These are phyloP conservation scores for Ananas comosus DNA, from an alignment of 176 grass and related monocot genomes.

Conservation along the genomic window DNA sequence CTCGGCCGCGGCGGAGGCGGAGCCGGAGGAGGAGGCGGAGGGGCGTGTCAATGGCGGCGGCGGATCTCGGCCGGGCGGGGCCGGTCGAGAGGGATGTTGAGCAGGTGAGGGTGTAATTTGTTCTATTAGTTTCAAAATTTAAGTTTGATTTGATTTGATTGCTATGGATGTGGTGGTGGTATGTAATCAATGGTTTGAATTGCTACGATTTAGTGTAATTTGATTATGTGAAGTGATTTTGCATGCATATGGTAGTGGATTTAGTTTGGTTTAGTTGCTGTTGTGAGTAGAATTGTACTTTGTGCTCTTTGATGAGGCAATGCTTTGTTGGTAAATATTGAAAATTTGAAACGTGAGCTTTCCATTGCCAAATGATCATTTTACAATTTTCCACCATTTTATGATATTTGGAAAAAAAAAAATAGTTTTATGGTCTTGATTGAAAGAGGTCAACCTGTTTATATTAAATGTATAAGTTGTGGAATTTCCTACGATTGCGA, in stretches of 20 bases:
- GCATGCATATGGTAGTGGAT: too few relatives aligned
- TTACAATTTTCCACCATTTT: background rate
- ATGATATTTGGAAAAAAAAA: background rate
- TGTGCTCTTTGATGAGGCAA: background rate
- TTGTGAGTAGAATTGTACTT: background rate
- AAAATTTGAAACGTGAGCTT: background rate
- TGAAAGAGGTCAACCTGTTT: background rate
- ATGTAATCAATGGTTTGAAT: too few relatives aligned
- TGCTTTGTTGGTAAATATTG: background rate
- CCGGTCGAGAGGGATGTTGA: conserved; percentile 93
- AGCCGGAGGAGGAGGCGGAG: conserved; percentile 9
- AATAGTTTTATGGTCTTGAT: background rate
- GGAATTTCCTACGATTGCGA: background rate
- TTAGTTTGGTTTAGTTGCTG: background rate
- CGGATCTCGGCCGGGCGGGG: conserved; percentile 62
- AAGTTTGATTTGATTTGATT: background rate
- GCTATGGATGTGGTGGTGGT: background rate
- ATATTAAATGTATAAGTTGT: background rate
- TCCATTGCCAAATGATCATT: background rate
- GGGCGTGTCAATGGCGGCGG: conserved; percentile 57
- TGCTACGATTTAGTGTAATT: too few relatives aligned
- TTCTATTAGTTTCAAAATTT: background rate
- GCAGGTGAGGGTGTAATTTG: conserved; percentile 42
- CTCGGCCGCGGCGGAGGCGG: background rate
- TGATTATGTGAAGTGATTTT: too few relatives aligned